Evolutionary conservation across 1,139 yeast genomes (phyloP), one percentile per base, ranked within the genome.

Genomic region (Candida gigantensis): DNA sequence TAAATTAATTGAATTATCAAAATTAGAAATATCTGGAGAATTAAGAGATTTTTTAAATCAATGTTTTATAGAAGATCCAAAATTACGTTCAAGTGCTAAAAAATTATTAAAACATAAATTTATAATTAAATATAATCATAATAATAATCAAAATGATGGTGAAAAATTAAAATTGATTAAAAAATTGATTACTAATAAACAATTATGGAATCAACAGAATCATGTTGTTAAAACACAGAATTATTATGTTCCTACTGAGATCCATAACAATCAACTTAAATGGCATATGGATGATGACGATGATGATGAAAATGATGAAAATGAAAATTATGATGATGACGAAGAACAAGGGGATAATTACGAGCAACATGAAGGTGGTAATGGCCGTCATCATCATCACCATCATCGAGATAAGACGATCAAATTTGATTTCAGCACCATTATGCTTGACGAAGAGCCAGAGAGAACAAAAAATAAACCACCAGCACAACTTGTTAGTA

Each of bases 21-120:
- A 50, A 1, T 40, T 65, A 34, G 52, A 47, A 1, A 52, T 63
- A 1, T 57, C 66, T 1, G 28, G 34, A 4, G 29, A 31, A 1
- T 58, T 69, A 45, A 76, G 71, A 41, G 84, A 83, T 42, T 88
- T 88, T 55, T 72, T 85, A 7, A 52, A 57, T n/a, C 64, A 64
- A 30, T 88, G 96, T 51, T 70, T 88, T 43, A 66, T 72, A 19
- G 78, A 82, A 46, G 77, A 77, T 42, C 88, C 95, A 1, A 56
- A 57, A 14, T 57, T 64, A 15, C 66, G 96, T 37, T 78, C 77
- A 4, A 62, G 77, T 11, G 87, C 94, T 0, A 53, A 62, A 10
- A 72, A 69, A 34, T 64, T 88, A n/a, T 59, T 84, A 32, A 72
- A 68, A 40, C 87, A 81, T 43, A 70, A 71, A 36, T 85, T 86